Evolutionary conservation across 768 basidiomycete species (phyloP).

Genomic region (Termitomyces sp.): DNA sequence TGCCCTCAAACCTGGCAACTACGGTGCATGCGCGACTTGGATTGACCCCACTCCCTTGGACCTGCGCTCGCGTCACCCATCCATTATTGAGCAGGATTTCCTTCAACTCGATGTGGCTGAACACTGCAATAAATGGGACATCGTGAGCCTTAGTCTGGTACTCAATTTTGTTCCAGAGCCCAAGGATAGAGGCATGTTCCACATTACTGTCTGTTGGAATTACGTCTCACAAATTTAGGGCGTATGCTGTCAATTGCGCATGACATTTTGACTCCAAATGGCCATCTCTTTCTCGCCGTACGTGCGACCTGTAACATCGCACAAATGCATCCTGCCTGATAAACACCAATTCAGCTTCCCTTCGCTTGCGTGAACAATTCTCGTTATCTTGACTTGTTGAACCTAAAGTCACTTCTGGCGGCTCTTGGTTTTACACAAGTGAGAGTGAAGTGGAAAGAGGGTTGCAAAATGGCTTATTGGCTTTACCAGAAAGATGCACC

Average conservation of each 20-base stretch:
- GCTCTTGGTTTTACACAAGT: constrained; percentile 61
- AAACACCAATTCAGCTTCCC: constrained; percentile 55
- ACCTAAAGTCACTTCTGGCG: constrained; percentile 54
- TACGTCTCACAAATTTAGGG: constrained; percentile 36
- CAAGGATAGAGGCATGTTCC: constrained; percentile 62
- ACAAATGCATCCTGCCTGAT: neutral
- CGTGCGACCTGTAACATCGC: constrained; percentile 20
- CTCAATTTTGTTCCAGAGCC: constrained; percentile 84
- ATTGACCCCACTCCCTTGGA: constrained; percentile 77
- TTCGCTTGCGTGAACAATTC: constrained; percentile 84
- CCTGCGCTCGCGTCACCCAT: constrained; percentile 76
- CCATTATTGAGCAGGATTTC: constrained; percentile 86
- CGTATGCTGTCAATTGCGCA: constrained; percentile 66
- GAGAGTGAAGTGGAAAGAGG: constrained; percentile 55
- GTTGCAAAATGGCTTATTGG: constrained; percentile 88
- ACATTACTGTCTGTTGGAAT: neutral
- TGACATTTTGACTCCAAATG: constrained; percentile 47
- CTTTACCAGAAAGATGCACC: constrained; percentile 53
- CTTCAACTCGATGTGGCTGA: constrained; percentile 51
- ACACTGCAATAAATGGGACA: constrained; percentile 62
- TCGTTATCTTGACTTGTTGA: constrained; percentile 67
- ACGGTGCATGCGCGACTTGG: constrained; percentile 62
- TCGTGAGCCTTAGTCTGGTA: constrained; percentile 84
- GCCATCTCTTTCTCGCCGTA: constrained; percentile 70
- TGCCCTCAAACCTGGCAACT: constrained; percentile 84